Conservation (phyloP, 169 alveolate species). For the Condylostoma magnum region DNA sequence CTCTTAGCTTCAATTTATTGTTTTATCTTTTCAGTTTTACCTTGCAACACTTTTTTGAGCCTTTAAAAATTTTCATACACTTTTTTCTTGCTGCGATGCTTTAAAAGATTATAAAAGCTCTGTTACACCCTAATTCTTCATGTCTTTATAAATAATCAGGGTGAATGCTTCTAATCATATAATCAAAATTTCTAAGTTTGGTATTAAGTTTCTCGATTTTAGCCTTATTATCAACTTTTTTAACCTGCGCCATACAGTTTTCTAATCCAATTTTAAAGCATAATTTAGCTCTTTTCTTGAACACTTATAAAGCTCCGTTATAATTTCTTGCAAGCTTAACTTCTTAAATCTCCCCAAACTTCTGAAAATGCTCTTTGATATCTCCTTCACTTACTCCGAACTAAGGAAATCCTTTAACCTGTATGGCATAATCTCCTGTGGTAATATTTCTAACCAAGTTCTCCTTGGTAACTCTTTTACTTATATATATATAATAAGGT, state of each 20-base stretch:
- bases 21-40: background rate
- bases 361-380: slow-evolving; percentile 25
- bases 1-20: background rate
- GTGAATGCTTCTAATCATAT: background rate
- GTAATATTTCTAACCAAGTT: background rate
- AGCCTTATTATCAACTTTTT: background rate
- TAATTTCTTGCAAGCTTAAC: slow-evolving; percentile 34
- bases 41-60: background rate
- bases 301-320: slow-evolving; percentile 11
- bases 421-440: slow-evolving; percentile 34
- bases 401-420: slow-evolving; percentile 35
- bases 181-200: slow-evolving; percentile 29
- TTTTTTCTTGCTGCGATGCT: slow-evolving; percentile 5
- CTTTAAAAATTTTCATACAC: slow-evolving; percentile 25
- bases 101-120: slow-evolving; percentile 39
- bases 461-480: background rate
- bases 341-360: slow-evolving; percentile 39
- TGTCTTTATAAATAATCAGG: background rate
- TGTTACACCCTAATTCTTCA: slow-evolving; percentile 25
- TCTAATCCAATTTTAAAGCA: slow-evolving; percentile 29
- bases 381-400: slow-evolving; percentile 17
- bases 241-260: slow-evolving; percentile 23
- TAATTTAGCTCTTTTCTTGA: slow-evolving; percentile 30
- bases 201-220: slow-evolving; percentile 16
- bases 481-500: slow-evolving; percentile 1